These are phyloP conservation scores for Phlebiopsis gigantea DNA, from an alignment of 768 basidiomycete genomes.

Conservation along the genomic window DNA sequence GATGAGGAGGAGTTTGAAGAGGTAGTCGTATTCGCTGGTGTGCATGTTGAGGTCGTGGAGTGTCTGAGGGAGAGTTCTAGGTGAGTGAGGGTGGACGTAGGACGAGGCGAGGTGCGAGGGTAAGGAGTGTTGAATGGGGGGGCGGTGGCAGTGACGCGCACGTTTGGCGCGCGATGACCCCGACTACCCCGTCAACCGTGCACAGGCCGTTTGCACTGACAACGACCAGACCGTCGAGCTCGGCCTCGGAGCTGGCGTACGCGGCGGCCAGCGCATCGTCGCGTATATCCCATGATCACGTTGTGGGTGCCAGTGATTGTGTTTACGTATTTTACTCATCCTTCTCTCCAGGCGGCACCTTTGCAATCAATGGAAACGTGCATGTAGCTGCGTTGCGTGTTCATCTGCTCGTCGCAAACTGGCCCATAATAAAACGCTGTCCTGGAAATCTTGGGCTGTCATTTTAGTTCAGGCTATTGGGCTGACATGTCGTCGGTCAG, in stretches of 20 bases:
- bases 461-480: not conserved
- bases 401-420: too few relatives aligned
- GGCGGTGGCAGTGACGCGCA: constrained; percentile 28
- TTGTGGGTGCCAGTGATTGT: not conserved
- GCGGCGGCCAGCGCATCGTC: constrained; percentile 2
- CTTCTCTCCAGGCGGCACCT: not conserved
- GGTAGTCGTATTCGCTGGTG: constrained; percentile 92
- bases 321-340: not conserved
- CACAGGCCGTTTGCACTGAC: not conserved
- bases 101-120: constrained; percentile 18
- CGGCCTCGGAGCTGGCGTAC: not conserved
- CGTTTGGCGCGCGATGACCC: constrained; percentile 23
- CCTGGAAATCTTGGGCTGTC: too few relatives aligned
- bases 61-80: constrained; percentile 1
- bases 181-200: constrained; percentile 14
- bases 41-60: constrained; percentile 51
- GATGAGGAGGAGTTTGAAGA: constrained; percentile 94
- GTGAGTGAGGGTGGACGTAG: constrained; percentile 7
- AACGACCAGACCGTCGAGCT: not conserved
- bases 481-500: not conserved
- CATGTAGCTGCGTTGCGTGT: too few relatives aligned
- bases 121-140: constrained; percentile 23
- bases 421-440: too few relatives aligned
- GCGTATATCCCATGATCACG: not conserved
- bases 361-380: not conserved